These are phyloP conservation scores for Silybum marianum DNA, from an alignment of 129 eudicot genomes.

Conservation along the genomic window DNA sequence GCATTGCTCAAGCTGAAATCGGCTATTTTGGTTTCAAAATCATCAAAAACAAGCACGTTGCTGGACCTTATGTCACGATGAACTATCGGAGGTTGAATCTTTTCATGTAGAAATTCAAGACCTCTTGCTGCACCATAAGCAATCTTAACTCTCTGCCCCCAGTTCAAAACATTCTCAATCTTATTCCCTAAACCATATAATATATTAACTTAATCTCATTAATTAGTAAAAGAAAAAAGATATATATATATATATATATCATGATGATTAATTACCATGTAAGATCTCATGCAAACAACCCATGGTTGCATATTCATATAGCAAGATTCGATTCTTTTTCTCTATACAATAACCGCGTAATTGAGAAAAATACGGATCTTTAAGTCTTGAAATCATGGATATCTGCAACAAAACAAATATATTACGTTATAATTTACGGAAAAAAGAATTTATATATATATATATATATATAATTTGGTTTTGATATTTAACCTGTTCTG, in stretches of 20 bases:
- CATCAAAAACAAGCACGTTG: conserved; percentile 45
- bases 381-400: conserved; percentile 65
- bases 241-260: background rate
- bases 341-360: conserved; percentile 36
- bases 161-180: conserved; percentile 52
- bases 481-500: conserved; percentile 44
- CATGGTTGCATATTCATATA: conserved; percentile 49
- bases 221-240: background rate
- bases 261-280: conserved; percentile 52
- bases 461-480: background rate
- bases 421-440: background rate
- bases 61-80: conserved; percentile 45
- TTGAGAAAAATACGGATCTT: conserved; percentile 27
- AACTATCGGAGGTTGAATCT: conserved; percentile 39
- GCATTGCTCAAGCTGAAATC: conserved; percentile 45
- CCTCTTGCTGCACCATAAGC: conserved; percentile 50
- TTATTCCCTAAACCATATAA: conserved; percentile 50
- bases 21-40: conserved; percentile 42
- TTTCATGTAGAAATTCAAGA: conserved; percentile 46
- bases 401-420: conserved; percentile 42
- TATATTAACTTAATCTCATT: background rate
- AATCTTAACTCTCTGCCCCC: conserved; percentile 39
- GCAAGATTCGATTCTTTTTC: conserved; percentile 34
- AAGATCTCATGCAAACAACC: conserved; percentile 55
- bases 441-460: background rate